These are phyloP conservation scores for Cryptosporidium sp. DNA, from an alignment of 169 alveolate species.

Conservation along the genomic window DNA sequence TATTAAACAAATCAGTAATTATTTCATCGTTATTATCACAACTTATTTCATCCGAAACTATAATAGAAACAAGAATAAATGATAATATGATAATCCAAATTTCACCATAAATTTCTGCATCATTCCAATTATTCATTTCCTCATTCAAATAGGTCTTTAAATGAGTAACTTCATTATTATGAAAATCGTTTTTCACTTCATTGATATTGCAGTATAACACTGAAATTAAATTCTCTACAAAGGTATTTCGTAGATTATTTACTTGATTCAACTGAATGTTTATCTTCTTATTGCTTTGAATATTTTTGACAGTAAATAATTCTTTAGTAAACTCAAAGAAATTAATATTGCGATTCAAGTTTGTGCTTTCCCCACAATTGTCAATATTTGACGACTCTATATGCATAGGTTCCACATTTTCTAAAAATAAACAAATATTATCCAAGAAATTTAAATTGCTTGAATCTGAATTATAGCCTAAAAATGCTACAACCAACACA, in stretches of 20 bases:
- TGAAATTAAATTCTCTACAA: conserved; percentile 14
- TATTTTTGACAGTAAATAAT: conserved; percentile 5
- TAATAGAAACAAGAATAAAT: background rate
- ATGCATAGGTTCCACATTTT: background rate
- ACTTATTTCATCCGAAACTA: conserved; percentile 12
- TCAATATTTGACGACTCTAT: background rate
- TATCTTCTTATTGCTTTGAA: conserved; percentile 22
- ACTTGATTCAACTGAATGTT: background rate
- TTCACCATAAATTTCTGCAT: conserved; percentile 37
- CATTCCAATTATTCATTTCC: conserved; percentile 27
- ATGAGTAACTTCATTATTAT: background rate
- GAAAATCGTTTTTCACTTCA: background rate
- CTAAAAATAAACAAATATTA: conserved; percentile 20
- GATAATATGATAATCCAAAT: conserved; percentile 43
- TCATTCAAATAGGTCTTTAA: conserved; percentile 7
- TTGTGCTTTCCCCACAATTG: background rate
- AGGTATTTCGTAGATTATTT: background rate
- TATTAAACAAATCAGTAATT: background rate
- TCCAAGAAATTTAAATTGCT: conserved; percentile 3
- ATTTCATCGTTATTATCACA: background rate
- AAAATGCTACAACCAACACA: conserved; percentile 14
- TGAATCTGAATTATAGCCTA: background rate
- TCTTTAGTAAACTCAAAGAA: conserved; percentile 27
- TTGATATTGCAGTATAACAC: background rate
- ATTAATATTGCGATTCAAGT: background rate